Base-by-base conservation (phyloP, 345 rosid genomes). In the Angophora floribunda region DNA sequence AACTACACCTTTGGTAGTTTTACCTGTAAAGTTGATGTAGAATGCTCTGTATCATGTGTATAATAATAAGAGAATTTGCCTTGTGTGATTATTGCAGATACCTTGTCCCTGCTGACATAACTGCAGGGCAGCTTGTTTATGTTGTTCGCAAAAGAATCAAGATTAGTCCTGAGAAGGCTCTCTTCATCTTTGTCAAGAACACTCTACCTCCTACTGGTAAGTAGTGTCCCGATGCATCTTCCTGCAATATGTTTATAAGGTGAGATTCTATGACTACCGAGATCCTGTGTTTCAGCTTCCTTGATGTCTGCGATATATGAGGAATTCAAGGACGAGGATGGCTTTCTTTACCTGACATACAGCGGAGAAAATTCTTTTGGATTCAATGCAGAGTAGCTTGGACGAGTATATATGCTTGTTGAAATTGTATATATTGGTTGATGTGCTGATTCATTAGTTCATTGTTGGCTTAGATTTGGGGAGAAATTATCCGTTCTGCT, bases 351-450 rank as follows among this genome's bases (percentile, higher is more conserved):
- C 93, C 90, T 94, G 95, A 93, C 94, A 30, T 95, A 94, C 93
- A 95, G 95, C 21, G 97, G 97, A 75, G 97, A 95, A 92, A 95
- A 95, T 87, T 93, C 95, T 87, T 95, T 95, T 49, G 97, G 97
- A 67, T 87, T 49, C 41, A 84, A 15, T 67, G 79, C n/a, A 51
- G 55, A 50, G 47, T 87, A 87, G 85, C 55, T 30, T 59, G 44
- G 55, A 21, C 36, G 36, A 45, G 80, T 49, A 63, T 50, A 13
- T 16, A 52, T 88, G 67, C 49, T 67, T 51, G 30, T 67, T 51
- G 30, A 67, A 91, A 90, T 89, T 36, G 87, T 86, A 86, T 67
- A 86, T 86, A 86, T 86, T 30, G 90, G 93, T 91, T 92, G 87
- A 92, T 92, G 89, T 90, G 88, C 84, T 22, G 28, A 75, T 75